Percentiles rank a stretch among this genome's conserved stretches.
phyloP scores from a whole-genome alignment of 2,329 filamentous ascomycete genomes.

The Alternaria sp. region DNA sequence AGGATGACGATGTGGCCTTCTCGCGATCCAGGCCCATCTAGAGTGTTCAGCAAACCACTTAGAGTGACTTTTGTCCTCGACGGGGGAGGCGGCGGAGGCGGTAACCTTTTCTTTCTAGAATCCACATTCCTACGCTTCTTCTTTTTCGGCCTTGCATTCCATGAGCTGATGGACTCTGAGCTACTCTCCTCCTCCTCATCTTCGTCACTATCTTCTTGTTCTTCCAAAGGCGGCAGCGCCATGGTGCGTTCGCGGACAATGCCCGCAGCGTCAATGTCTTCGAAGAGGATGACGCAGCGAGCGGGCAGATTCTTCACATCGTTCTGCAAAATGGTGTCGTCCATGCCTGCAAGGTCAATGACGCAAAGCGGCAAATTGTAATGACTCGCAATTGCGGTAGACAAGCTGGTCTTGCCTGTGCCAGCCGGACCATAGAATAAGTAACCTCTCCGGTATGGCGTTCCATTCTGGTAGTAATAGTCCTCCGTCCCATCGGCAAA shows the following conservation, averaged over 20 bases:
- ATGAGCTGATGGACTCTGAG: not conserved
- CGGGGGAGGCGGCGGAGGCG: no score
- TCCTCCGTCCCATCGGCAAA: not conserved
- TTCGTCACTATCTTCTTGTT: not conserved
- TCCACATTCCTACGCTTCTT: not conserved
- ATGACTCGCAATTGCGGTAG: constrained; percentile 7
- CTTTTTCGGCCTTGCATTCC: not conserved
- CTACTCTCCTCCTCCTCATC: not conserved
- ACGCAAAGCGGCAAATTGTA: constrained; percentile 20
- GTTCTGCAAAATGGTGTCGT: not conserved
- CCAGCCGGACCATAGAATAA: constrained; percentile 4
- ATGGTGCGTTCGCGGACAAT: not conserved
- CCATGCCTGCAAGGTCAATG: not conserved
- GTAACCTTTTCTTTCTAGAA: not conserved
- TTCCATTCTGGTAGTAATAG: not conserved
- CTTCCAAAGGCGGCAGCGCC: not conserved
- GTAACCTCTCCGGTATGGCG: constrained; percentile 22
- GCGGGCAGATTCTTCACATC: not conserved
- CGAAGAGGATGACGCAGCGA: not conserved
- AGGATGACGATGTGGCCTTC: constrained; percentile 1
- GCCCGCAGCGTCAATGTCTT: not conserved
- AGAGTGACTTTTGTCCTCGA: constrained; percentile 2
- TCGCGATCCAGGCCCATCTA: not conserved
- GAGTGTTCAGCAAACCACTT: not conserved
- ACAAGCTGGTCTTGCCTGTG: constrained; percentile 17